Percentiles rank a stretch among this genome's conserved stretches.
phyloP scores from a whole-genome alignment of 768 basidiomycete species.

The Pleurotus ostreatus region DNA sequence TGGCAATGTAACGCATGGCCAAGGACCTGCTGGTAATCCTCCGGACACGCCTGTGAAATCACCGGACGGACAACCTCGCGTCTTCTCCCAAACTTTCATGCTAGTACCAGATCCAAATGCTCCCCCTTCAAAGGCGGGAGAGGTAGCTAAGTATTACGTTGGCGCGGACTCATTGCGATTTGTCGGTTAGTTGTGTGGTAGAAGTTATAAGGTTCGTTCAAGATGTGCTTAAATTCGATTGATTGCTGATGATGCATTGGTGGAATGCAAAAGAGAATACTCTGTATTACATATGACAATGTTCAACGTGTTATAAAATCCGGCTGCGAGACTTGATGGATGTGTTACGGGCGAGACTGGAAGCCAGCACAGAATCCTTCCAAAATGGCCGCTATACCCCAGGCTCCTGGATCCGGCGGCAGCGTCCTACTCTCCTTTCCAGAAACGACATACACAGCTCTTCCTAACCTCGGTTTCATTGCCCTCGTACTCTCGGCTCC shows the following conservation, averaged over 20 bases:
- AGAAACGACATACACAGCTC: conserved; percentile 45
- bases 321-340: no score
- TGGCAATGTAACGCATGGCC: conserved; percentile 73
- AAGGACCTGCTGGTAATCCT: conserved; percentile 55
- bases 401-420: conserved; percentile 55
- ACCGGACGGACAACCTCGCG: conserved; percentile 77
- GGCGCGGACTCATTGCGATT: conserved; percentile 78
- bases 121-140: conserved; percentile 59
- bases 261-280: no score
- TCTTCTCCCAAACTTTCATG: conserved; percentile 87
- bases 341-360: background rate
- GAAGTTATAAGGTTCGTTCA: background rate
- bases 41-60: conserved; percentile 43
- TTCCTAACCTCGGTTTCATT: conserved; percentile 43
- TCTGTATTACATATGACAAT: no score
- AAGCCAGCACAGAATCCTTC: conserved; percentile 27
- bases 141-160: conserved; percentile 80
- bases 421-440: conserved; percentile 19
- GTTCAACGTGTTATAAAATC: no score
- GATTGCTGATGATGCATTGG: no score
- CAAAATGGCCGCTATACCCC: conserved; percentile 41
- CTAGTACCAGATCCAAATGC: conserved; percentile 72
- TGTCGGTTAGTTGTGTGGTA: conserved; percentile 51
- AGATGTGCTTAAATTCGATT: no score
- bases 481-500: conserved; percentile 46